phyloP scores from a whole-genome alignment of 345 rosid species.

The Brassica nigra region DNA sequence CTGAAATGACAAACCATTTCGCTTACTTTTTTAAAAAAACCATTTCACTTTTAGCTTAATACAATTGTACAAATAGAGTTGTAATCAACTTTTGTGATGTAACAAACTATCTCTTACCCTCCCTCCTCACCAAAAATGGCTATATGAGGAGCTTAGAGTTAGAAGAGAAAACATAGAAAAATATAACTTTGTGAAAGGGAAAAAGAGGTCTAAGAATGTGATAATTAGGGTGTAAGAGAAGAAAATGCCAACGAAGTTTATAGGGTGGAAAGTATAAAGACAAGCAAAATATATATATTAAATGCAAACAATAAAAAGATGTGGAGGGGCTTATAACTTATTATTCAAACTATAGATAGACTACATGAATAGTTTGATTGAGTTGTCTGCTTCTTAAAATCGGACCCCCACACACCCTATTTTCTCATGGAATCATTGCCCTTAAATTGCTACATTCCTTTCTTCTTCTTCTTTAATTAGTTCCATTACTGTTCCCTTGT shows the following conservation, averaged over 20 bases:
- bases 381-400: conserved; percentile 38
- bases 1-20: background rate
- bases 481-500: conserved; percentile 11
- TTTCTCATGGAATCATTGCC: conserved; percentile 34
- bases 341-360: conserved; percentile 33
- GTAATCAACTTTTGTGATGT: background rate
- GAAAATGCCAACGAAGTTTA: conserved; percentile 42
- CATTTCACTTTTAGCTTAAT: background rate
- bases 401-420: conserved; percentile 41
- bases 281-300: background rate
- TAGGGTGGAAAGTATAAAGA: conserved; percentile 39
- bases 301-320: conserved; percentile 21
- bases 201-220: conserved; percentile 33
- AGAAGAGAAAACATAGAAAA: conserved; percentile 19
- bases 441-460: conserved; percentile 15
- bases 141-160: background rate
- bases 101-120: background rate
- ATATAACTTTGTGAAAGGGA: conserved; percentile 10
- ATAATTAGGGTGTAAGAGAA: conserved; percentile 40
- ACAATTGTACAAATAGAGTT: background rate
- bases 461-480: background rate
- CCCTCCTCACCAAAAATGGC: background rate
- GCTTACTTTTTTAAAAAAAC: too few species aligned
- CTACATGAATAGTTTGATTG: conserved; percentile 27
- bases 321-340: conserved; percentile 17